Conservation (phyloP, 768 basidiomycete species). For the Nevesoporus exiguus region DNA sequence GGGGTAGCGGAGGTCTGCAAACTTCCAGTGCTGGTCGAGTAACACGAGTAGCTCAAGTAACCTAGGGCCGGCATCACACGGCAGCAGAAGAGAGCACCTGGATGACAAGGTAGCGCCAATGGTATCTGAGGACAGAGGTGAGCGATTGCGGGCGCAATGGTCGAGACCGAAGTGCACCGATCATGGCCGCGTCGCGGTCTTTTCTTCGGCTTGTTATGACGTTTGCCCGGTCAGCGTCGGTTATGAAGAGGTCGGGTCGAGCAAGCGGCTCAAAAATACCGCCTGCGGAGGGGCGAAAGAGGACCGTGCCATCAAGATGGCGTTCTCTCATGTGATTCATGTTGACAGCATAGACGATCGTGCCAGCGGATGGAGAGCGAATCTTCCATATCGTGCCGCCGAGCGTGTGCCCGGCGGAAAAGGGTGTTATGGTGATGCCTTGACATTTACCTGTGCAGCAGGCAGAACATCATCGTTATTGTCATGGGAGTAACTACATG, state of each 20-base stretch:
- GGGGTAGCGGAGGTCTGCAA: constrained; percentile 76
- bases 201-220: constrained; percentile 84
- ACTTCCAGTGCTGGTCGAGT: constrained; percentile 97
- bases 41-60: constrained; percentile 93
- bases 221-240: constrained; percentile 81
- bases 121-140: constrained; percentile 52
- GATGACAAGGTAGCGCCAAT: constrained; percentile 84
- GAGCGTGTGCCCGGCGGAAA: constrained; percentile 90
- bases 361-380: constrained; percentile 94
- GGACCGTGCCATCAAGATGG: constrained; percentile 90
- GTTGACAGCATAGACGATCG: constrained; percentile 91
- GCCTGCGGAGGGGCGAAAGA: constrained; percentile 70
- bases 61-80: constrained; percentile 93
- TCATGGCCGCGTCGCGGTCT: constrained; percentile 85
- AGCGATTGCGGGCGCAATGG: neutral
- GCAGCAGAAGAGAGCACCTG: constrained; percentile 79
- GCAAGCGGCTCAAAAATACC: constrained; percentile 83
- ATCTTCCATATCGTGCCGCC: constrained; percentile 99
- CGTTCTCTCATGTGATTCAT: constrained; percentile 96
- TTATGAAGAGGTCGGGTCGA: constrained; percentile 89
- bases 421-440: constrained; percentile 91
- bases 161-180: constrained; percentile 49
- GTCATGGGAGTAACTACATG: constrained; percentile 1
- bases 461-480: constrained; percentile 1
- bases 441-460: constrained; percentile 72